Evolutionary conservation across 2,329 filamentous ascomycete genomes (phyloP).

Genomic region (Aspergillus hortae): DNA sequence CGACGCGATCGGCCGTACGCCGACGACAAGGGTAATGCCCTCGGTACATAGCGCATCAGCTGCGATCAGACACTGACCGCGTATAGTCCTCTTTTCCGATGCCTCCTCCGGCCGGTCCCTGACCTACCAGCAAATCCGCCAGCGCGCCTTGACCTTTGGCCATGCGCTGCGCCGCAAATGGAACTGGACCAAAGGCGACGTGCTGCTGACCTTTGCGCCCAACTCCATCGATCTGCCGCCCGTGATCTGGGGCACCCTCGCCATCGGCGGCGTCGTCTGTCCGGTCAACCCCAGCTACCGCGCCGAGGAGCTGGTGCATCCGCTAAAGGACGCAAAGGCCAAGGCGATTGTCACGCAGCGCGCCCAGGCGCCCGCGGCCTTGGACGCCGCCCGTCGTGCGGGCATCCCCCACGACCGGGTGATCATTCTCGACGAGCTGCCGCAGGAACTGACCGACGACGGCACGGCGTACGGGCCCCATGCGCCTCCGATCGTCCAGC

Average conservation of each 20-base stretch:
- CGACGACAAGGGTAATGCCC: not conserved
- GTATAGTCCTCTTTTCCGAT: conserved; percentile 11
- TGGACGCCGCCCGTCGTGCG: conserved; percentile 7
- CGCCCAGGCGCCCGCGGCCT: conserved; percentile 2
- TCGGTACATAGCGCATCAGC: no score
- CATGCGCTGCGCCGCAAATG: conserved; percentile 10
- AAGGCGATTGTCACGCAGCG: conserved; percentile 12
- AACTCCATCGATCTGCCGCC: conserved; percentile 14
- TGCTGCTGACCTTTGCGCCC: conserved; percentile 15
- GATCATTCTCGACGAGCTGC: conserved; percentile 10
- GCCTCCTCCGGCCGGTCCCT: conserved; percentile 3
- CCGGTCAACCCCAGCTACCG: conserved; percentile 24
- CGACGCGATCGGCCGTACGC: conserved; percentile 7
- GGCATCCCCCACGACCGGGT: conserved; percentile 8
- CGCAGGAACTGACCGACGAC: not conserved
- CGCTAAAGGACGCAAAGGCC: conserved; percentile 7
- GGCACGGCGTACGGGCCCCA: not conserved
- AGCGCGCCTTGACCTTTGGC: conserved; percentile 9
- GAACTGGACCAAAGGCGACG: conserved; percentile 18
- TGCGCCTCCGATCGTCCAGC: conserved; percentile 2
- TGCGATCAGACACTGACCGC: no score
- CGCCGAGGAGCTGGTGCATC: conserved; percentile 18
- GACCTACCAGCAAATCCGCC: conserved; percentile 10
- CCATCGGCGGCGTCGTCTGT: conserved; percentile 24
- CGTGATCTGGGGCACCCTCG: conserved; percentile 18